A percentile compares a stretch with the other conserved stretches of the same genome.
phyloP scores from a whole-genome alignment of 352 stramenopile species.

The Plasmopara muralis region DNA sequence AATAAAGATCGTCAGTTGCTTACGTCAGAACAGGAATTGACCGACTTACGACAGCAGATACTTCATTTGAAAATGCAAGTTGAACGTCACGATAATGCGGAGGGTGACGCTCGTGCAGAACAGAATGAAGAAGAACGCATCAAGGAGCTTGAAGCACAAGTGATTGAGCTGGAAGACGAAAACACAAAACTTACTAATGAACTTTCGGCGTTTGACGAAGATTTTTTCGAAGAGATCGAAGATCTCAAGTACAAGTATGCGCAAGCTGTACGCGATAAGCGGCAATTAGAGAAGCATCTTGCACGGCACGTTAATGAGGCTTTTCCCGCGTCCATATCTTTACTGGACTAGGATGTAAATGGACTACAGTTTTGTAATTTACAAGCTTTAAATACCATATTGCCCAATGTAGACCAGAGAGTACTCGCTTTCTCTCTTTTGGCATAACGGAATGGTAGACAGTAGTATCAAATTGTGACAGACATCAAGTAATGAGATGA shows the following conservation, averaged over 20 bases:
- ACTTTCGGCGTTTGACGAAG: constrained; percentile 87
- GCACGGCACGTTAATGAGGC: background rate
- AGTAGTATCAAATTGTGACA: too few species aligned
- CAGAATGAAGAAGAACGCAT: constrained; percentile 16
- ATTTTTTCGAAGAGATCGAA: constrained; percentile 96
- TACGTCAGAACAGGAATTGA: constrained; percentile 13
- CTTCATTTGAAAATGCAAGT: constrained; percentile 18
- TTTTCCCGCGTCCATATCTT: too few species aligned
- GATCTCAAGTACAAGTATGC: constrained; percentile 94
- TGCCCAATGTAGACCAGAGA: too few species aligned
- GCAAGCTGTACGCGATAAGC: constrained; percentile 78
- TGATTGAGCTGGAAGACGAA: constrained; percentile 51
- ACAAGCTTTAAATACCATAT: too few species aligned
- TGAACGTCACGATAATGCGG: constrained; percentile 8
- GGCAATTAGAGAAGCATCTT: constrained; percentile 41
- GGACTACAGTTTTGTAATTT: too few species aligned
- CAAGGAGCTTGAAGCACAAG: constrained; percentile 35
- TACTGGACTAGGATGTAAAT: too few species aligned
- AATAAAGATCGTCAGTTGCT: constrained; percentile 22
- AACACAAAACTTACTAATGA: constrained; percentile 71
- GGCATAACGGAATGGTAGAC: too few species aligned
- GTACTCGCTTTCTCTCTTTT: too few species aligned
- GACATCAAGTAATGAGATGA: too few species aligned
- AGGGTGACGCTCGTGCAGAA: constrained; percentile 4
- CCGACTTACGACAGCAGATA: constrained; percentile 15